phyloP scores from a whole-genome alignment of 148 eudicot species.

The Rhododendron ovatum region DNA sequence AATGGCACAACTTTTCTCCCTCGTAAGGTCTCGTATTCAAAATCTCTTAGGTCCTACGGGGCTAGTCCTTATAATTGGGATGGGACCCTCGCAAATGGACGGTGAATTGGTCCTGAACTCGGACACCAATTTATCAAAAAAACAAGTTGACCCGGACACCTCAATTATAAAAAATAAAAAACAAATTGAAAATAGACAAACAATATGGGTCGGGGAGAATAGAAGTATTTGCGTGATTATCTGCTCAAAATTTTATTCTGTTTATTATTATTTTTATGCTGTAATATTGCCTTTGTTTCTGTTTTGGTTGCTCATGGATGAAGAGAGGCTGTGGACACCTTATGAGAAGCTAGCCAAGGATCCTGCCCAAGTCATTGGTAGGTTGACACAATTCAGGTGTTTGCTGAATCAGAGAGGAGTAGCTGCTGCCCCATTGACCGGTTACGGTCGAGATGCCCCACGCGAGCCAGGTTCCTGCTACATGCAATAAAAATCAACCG shows the following conservation, averaged over 20 bases:
- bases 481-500: conserved; percentile 30
- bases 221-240: not conserved
- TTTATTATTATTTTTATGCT: not conserved
- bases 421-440: conserved; percentile 77
- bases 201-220: not conserved
- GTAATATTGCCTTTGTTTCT: not conserved
- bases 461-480: conserved; percentile 68
- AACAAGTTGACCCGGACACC: not conserved
- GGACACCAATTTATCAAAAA: no score
- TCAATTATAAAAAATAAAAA: no score
- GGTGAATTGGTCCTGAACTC: no score
- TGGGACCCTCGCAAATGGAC: no score
- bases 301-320: not conserved
- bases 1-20: no score
- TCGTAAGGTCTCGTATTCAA: no score
- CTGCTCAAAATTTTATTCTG: not conserved
- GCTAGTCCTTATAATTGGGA: no score
- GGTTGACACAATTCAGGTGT: conserved; percentile 80
- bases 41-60: no score
- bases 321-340: conserved; percentile 90
- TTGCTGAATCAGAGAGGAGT: conserved; percentile 84
- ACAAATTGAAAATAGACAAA: not conserved
- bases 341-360: conserved; percentile 51
- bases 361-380: conserved; percentile 41
- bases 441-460: conserved; percentile 62